These are phyloP conservation scores for Pestalotiopsis fici DNA, from an alignment of 2,329 filamentous ascomycete species.

Conservation along the genomic window DNA sequence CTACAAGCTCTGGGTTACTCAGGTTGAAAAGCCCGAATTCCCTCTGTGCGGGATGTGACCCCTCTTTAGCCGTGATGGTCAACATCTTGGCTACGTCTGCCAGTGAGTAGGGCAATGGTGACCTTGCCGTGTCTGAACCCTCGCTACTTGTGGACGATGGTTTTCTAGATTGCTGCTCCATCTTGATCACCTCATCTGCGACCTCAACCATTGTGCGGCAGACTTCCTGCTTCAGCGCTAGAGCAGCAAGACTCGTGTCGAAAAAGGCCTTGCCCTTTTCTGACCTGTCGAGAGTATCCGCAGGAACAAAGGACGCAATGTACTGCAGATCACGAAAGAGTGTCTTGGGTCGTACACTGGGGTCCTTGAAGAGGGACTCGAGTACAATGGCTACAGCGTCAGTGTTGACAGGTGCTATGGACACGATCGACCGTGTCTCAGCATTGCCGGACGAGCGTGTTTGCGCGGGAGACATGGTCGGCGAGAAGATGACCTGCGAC, in stretches of 20 bases:
- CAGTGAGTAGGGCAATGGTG: slow-evolving; percentile 65
- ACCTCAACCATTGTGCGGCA: slow-evolving; percentile 82
- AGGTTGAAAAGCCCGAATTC: slow-evolving; percentile 94
- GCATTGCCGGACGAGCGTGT: slow-evolving; percentile 41
- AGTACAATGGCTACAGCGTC: slow-evolving; percentile 69
- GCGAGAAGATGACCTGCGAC: slow-evolving; percentile 52
- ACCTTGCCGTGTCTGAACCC: slow-evolving; percentile 39
- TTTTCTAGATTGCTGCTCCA: slow-evolving; percentile 64
- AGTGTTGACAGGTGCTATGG: slow-evolving; percentile 53
- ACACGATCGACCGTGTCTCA: slow-evolving; percentile 51
- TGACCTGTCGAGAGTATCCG: slow-evolving; percentile 60
- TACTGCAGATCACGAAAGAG: slow-evolving; percentile 82
- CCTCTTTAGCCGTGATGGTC: slow-evolving; percentile 92
- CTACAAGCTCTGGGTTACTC: slow-evolving; percentile 83
- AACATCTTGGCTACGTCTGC: slow-evolving; percentile 86
- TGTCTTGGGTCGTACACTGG: slow-evolving; percentile 73
- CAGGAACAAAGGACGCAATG: slow-evolving; percentile 66
- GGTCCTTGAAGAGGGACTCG: slow-evolving; percentile 66
- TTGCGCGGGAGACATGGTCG: slow-evolving; percentile 32
- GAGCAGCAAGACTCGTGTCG: slow-evolving; percentile 83
- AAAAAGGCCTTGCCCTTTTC: slow-evolving; percentile 80
- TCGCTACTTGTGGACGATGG: slow-evolving; percentile 36
- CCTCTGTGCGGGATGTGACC: slow-evolving; percentile 83
- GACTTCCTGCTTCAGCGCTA: slow-evolving; percentile 86
- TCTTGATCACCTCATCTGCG: slow-evolving; percentile 69